Evolutionary conservation across 495 filamentous ascomycete species (phyloP), one percentile per base, ranked within the genome.

Genomic region (Zalerion maritima): DNA sequence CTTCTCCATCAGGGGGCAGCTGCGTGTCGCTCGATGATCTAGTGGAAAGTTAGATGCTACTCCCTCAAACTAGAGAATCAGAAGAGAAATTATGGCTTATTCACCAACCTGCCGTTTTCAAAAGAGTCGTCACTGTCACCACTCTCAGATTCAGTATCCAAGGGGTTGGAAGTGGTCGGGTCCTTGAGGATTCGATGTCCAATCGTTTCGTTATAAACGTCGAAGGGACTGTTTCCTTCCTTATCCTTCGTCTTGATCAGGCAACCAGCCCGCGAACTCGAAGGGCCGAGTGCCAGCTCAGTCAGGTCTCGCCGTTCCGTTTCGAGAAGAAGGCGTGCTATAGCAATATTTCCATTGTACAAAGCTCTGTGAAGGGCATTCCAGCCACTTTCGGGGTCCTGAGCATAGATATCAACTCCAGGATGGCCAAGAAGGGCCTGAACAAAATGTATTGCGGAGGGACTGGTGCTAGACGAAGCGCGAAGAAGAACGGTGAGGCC

Each of bases 241-340:
- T 78, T 75, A 41, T 97, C 89, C 49, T 97, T 97, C 29, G 89
- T 77, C 55, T 92, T 94, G 40, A 94, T 87, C 15, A 94, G 54
- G 18, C 72, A 71, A 14, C 68, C 70, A 7, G 67, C 57, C 18
- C 52, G 48, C 19, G 46, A 38, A n/a, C 62, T 26, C 13, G 52
- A 50, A 23, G 49, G 56, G 2, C 52, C 57, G 25, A 69, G 60
- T 20, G 57, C 57, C 17, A 60, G 51, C 21, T 58, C 62, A 1
- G 67, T 67, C 24, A 73, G 58, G 40, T 86, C 77, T 22, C 61
- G 64, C 18, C 64, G 60, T 46, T 93, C 86, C 19, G 78, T 73
- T 24, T 71, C 64, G 36, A 97, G 69, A 24, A 96, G 69, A 8
- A 75, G 64, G 26, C 79, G 67, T 1, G 91, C 86, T 35, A 92